Evolutionary conservation across 805 yeast species (phyloP).

Genomic region (Yarrowia sp.): DNA sequence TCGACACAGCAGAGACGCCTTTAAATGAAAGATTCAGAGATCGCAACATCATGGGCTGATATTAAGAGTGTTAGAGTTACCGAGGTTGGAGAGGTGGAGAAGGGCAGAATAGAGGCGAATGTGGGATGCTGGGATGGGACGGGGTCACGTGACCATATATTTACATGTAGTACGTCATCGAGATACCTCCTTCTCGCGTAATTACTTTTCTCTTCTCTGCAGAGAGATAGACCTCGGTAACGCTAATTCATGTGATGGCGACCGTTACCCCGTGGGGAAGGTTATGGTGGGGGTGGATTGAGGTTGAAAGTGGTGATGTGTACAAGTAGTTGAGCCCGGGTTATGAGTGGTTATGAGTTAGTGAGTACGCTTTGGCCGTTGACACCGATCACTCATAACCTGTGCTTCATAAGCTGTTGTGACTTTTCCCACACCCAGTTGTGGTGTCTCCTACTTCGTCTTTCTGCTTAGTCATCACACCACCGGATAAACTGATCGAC

Average conservation of each 20-base stretch:
- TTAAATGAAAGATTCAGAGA: constrained; percentile 7
- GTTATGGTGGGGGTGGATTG: constrained; percentile 5
- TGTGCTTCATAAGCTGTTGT: background rate
- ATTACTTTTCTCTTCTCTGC: constrained; percentile 4
- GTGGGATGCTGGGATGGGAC: background rate
- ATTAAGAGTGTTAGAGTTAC: constrained; percentile 22
- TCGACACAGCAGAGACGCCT: background rate
- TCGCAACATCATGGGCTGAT: constrained; percentile 34
- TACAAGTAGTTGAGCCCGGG: no score
- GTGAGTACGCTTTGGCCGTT: no score
- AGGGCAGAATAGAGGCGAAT: background rate
- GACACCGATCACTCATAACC: background rate
- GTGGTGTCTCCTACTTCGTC: no score
- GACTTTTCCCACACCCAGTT: no score
- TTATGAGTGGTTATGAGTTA: no score
- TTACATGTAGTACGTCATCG: no score
- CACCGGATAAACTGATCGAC: background rate
- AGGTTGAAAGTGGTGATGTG: background rate
- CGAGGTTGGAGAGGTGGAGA: constrained; percentile 3
- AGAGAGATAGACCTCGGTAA: constrained; percentile 15
- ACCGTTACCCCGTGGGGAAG: constrained; percentile 34
- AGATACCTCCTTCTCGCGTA: background rate
- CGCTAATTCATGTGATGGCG: constrained; percentile 24
- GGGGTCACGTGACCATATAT: background rate
- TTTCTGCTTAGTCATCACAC: background rate